Conservation (phyloP, 345 rosid species). For the Arabis alpina region DNA sequence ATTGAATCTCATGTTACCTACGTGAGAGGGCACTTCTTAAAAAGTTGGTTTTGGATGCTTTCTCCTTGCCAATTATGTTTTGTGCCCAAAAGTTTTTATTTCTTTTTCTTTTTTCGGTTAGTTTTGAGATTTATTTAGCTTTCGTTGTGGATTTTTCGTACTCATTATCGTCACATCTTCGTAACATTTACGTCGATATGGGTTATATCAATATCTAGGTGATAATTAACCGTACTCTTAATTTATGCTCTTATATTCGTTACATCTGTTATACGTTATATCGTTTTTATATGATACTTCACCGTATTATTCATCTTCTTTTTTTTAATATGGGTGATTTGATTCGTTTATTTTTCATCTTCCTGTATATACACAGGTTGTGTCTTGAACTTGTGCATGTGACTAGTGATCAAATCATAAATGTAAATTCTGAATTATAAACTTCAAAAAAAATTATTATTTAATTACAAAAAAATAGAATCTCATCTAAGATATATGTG, state of each 20-base stretch:
- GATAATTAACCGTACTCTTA: background rate
- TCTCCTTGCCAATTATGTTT: slow-evolving; percentile 22
- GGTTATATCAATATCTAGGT: background rate
- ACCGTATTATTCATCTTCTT: background rate
- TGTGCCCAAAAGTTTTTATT: slow-evolving; percentile 18
- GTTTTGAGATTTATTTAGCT: slow-evolving; percentile 41
- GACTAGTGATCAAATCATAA: background rate
- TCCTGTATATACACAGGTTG: background rate
- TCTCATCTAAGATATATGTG: background rate
- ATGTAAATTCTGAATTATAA: background rate
- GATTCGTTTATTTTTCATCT: background rate
- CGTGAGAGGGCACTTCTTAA: slow-evolving; percentile 32
- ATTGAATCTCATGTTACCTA: slow-evolving; percentile 38
- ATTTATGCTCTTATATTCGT: background rate
- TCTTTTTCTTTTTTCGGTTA: slow-evolving; percentile 35
- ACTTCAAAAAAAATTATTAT: background rate
- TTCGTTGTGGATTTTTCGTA: slow-evolving; percentile 16
- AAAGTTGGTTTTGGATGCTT: slow-evolving; percentile 39
- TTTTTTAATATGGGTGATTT: background rate
- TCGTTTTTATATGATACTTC: background rate
- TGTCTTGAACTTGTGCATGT: background rate
- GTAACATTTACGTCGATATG: slow-evolving; percentile 29
- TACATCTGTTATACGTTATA: background rate
- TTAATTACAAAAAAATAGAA: background rate
- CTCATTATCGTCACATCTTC: slow-evolving; percentile 32